Percentiles rank a stretch among this genome's conserved stretches.
Conservation (phyloP, 768 basidiomycete species). For the Suillus discolor region DNA sequence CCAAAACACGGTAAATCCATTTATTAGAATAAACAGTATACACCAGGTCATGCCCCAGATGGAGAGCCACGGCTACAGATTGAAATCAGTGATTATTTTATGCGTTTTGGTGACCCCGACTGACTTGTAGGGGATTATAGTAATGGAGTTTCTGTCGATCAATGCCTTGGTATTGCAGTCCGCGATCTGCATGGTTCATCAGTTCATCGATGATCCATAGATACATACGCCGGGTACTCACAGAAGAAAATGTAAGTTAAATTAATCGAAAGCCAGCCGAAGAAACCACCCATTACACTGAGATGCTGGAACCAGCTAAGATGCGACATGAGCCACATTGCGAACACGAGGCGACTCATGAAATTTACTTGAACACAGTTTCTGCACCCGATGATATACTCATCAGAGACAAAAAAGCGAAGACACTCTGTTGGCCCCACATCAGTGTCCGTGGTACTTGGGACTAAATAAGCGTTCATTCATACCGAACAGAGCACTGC, state of each 20-base stretch:
- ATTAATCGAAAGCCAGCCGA: constrained; percentile 66
- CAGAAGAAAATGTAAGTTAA: constrained; percentile 71
- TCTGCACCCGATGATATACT: constrained; percentile 53
- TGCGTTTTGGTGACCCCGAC: constrained; percentile 29
- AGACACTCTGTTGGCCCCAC: constrained; percentile 35
- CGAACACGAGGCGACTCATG: not conserved
- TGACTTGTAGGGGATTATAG: constrained; percentile 49
- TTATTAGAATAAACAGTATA: constrained; percentile 57
- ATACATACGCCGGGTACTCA: constrained; percentile 31
- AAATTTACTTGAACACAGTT: constrained; percentile 28
- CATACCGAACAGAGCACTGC: constrained; percentile 32
- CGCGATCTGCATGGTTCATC: constrained; percentile 49
- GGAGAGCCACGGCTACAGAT: constrained; percentile 53
- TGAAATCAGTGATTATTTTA: not conserved
- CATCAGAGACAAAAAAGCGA: constrained; percentile 59
- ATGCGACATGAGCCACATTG: not conserved
- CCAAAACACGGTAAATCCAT: constrained; percentile 63
- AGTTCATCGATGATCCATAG: not conserved
- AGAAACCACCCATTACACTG: constrained; percentile 63
- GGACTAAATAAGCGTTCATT: constrained; percentile 10
- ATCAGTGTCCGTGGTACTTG: constrained; percentile 1
- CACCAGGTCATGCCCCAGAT: constrained; percentile 72
- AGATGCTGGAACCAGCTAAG: constrained; percentile 67
- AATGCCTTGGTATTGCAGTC: constrained; percentile 68
- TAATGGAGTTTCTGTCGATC: constrained; percentile 65